These are phyloP conservation scores for Arctostaphylos glauca DNA, from an alignment of 148 eudicot genomes.

Conservation along the genomic window DNA sequence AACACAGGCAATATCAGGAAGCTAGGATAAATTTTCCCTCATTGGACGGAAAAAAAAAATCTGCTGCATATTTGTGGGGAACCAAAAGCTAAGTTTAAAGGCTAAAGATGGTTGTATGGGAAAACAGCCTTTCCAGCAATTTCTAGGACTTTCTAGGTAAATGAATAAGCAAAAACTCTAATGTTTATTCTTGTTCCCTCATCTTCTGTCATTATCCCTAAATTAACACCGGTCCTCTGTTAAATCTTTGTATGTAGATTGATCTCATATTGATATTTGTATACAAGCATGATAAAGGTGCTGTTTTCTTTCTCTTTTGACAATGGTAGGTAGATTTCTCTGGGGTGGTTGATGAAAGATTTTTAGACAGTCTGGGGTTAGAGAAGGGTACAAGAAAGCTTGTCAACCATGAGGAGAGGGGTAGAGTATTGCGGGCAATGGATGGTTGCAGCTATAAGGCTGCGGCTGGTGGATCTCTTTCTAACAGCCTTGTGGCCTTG, in stretches of 20 bases:
- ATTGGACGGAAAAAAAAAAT: too few species aligned
- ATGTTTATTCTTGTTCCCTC: too few species aligned
- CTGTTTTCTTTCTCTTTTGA: background rate
- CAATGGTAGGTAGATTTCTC: slow-evolving; percentile 83
- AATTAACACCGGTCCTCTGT: too few species aligned
- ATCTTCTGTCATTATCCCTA: too few species aligned
- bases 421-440: slow-evolving; percentile 87
- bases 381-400: slow-evolving; percentile 89
- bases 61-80: too few species aligned
- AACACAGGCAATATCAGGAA: too few species aligned
- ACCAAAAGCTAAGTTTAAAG: too few species aligned
- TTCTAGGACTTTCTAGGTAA: too few species aligned
- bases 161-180: too few species aligned
- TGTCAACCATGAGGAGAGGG: slow-evolving; percentile 93
- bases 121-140: too few species aligned
- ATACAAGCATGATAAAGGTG: background rate
- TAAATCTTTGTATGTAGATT: background rate
- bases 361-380: slow-evolving; percentile 67
- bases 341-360: slow-evolving; percentile 79
- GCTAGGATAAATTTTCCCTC: too few species aligned
- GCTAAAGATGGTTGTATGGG: too few species aligned
- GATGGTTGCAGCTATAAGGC: slow-evolving; percentile 99
- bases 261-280: background rate
- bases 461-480: slow-evolving; percentile 98
- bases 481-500: slow-evolving; percentile 95